Base-by-base conservation (phyloP, 2,329 filamentous ascomycete genomes). In the Aspergillus pseudoglaucus region DNA sequence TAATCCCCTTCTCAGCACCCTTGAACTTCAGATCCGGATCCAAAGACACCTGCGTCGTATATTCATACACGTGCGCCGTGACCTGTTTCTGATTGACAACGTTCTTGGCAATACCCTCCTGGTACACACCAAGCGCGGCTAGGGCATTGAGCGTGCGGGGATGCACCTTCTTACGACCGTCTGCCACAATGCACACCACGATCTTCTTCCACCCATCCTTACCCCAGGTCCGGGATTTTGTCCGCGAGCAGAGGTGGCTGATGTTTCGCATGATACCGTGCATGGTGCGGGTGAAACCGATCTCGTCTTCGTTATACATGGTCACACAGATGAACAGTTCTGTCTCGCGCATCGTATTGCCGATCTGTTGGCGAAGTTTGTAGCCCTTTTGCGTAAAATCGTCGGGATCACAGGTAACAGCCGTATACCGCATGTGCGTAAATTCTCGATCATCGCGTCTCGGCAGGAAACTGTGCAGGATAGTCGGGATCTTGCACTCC, bases 241-340 rank as follows among this genome's bases (percentile, higher is more conserved):
- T 87, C 46, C 93, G 84, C 17, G 85, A 89, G 75, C 93, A 98
- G 70, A 98, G 96, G 67, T 97, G 93, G 12, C 88, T 84, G 60
- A 98, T 91, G 66, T 98, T 98, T 68, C 94, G 90, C 88, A 98
- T 95, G 48, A 98, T 88, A 47, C 91, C 93, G 67, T 97, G 89
- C 91, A 98, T 97, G 1, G 93, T 98, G 42, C 93, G 83, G 6
- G 93, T 96, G 60, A 98, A 98, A 63, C 90, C 83, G 59, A 95
- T 88, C 65, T 97, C 93, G 69, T 96, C 88, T 71, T 98, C 93
- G 69, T 98, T 98, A 75, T 96, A 97, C 93, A 97, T 97, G 59
- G 93, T 98, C 52, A 98, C 77, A 65, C 90, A 95, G 60, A 98
- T 95, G 66, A 97, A 93, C 6, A 98, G 75, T 69, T 98, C 93